Base-by-base conservation (phyloP, 164 flowering plant species). In the Cinnamomum micranthum region DNA sequence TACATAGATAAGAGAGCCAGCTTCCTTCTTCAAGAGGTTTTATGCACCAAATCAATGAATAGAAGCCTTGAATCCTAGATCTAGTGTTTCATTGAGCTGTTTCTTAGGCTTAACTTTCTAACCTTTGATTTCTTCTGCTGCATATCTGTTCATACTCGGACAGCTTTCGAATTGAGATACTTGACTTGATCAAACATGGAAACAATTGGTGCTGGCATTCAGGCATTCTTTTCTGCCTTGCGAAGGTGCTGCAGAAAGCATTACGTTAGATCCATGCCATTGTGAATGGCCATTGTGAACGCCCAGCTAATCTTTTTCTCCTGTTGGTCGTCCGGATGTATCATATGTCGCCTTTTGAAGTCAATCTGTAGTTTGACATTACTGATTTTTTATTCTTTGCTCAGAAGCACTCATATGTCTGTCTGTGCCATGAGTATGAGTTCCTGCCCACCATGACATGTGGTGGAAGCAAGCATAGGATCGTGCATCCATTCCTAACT, bases 211-310 rank as follows among this genome's bases (percentile, higher is more conserved):
- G 23, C 51, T 5, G 35, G 35, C 35, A 31, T 31, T 31, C 35
- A 63, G 33, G 50, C 22, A 12, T 76, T 63, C 14, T 72, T 41
- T 58, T 72, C 60, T 77, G 70, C 63, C 72, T 59, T 13, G 68
- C 2, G 69, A 60, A 50, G 69, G 24, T 60, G 70, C 17, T 71
- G 60, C n/a, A 15, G 60, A 55, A 3, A 15, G 13, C n/a, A 15
- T 55, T 55, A 55, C 20, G 60, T 15, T 52, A 31, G 35, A 31
- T 31, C 6, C 35, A 31, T 52, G 14, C 17, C 59, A 31, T 31
- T 13, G 5, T 13, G 59, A 13, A 13, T 19, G 4, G 14, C 17
- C 59, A 31, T 31, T 13, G 5, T 13, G 59, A 13, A 13, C 59
- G 4, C n/a, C 59, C 2, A 2, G 59, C 17, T 52, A 2, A 52